A percentile compares a stretch with the other conserved stretches of the same genome.
Evolutionary conservation across 345 rosid genomes (phyloP).

Genomic region (Euphorbia tirucalli): DNA sequence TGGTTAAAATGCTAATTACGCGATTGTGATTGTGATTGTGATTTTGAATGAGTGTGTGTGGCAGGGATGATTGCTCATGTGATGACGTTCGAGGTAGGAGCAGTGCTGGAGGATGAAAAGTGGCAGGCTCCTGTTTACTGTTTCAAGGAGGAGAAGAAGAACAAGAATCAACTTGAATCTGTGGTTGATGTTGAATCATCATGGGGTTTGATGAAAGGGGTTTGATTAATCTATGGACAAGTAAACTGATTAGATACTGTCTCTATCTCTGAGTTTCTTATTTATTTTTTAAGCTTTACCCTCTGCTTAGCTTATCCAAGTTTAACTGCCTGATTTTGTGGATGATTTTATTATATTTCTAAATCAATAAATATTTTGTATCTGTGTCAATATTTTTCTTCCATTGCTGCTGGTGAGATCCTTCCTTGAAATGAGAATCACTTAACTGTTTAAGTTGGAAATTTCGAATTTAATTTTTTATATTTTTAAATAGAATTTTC

Average conservation of each 20-base stretch:
- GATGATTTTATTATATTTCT: no score
- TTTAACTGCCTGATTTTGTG: not conserved
- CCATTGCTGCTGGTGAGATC: no score
- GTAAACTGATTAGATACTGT: no score
- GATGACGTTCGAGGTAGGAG: constrained; percentile 66
- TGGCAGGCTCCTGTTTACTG: constrained; percentile 67
- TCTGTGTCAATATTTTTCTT: no score
- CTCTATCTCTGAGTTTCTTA: not conserved
- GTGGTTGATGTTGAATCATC: constrained; percentile 1
- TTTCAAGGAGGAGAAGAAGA: constrained; percentile 29
- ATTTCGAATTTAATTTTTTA: no score
- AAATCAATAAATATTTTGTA: no score
- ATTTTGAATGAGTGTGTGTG: not conserved
- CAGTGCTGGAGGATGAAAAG: constrained; percentile 49
- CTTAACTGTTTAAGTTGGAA: no score
- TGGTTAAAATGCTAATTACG: not conserved
- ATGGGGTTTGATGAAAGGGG: constrained; percentile 13
- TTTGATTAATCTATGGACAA: not conserved
- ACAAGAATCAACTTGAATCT: constrained; percentile 16
- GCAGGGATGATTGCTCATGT: constrained; percentile 56
- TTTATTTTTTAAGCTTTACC: not conserved
- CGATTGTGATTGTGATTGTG: no score
- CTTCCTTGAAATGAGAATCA: no score
- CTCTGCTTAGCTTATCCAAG: no score
- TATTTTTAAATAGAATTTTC: no score